Conservation (phyloP, 139 green algal genomes). For the Asterochloris erici region DNA sequence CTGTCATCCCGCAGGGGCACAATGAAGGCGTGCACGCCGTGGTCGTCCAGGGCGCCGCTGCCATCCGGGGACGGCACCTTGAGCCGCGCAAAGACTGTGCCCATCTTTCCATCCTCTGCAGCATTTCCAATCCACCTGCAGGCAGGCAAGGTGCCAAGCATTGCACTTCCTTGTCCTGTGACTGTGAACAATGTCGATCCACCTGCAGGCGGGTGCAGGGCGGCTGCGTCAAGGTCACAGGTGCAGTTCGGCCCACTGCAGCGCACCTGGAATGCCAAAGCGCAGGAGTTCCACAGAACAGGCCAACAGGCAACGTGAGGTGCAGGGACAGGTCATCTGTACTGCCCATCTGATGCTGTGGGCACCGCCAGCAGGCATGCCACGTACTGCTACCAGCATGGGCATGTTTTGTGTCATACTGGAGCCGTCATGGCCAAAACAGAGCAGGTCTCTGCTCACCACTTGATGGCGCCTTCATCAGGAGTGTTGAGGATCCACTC, state of each 20-base stretch:
- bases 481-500: constrained; percentile 82
- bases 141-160: background rate
- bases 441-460: constrained; percentile 25
- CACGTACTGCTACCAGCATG: too few relatives aligned
- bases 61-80: constrained; percentile 61
- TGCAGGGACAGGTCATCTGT: too few relatives aligned
- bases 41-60: constrained; percentile 61
- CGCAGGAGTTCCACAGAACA: too few relatives aligned
- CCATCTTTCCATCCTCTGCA: constrained; percentile 68
- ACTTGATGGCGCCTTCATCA: constrained; percentile 80
- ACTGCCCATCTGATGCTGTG: too few relatives aligned
- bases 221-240: too few relatives aligned
- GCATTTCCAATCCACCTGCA: constrained; percentile 78
- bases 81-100: constrained; percentile 80
- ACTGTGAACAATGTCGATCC: background rate
- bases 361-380: too few relatives aligned
- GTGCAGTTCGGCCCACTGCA: too few relatives aligned
- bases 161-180: background rate
- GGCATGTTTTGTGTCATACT: too few relatives aligned
- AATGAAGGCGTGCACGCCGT: constrained; percentile 81
- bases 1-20: constrained; percentile 61
- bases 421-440: too few relatives aligned
- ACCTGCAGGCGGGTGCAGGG: background rate
- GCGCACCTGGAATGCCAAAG: too few relatives aligned
- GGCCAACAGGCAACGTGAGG: too few relatives aligned